Evolutionary conservation across 2,329 filamentous ascomycete species (phyloP).

Genomic region (Rutstroemia sp.): DNA sequence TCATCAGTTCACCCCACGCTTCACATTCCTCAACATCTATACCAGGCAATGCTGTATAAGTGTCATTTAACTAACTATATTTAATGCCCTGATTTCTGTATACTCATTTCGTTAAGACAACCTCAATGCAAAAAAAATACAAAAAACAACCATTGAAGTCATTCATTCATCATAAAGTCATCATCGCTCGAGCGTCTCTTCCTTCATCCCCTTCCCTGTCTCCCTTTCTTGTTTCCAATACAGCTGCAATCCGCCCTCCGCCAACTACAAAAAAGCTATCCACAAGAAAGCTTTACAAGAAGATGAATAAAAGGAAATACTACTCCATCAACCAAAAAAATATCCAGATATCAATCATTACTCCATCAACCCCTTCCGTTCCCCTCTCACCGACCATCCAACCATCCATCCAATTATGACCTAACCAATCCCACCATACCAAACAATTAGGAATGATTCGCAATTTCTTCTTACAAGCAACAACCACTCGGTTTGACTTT

Average conservation of each 20-base stretch:
- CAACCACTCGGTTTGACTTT: not conserved
- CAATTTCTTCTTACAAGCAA: not conserved
- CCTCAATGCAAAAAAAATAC: not conserved
- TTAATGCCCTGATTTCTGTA: not conserved
- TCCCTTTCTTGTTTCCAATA: not conserved
- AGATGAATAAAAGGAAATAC: not conserved
- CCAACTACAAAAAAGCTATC: not conserved
- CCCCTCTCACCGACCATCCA: not conserved
- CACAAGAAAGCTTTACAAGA: not conserved
- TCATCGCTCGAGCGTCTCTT: slow-evolving; percentile 2
- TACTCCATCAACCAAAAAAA: not conserved
- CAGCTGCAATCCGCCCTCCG: not conserved
- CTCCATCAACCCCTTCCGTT: not conserved
- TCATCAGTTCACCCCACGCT: too few relatives aligned
- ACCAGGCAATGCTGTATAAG: too few relatives aligned
- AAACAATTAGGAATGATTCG: not conserved
- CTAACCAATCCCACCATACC: not conserved
- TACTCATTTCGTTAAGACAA: not conserved
- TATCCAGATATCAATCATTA: not conserved
- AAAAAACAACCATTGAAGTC: slow-evolving; percentile 2
- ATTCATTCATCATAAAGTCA: slow-evolving; percentile 8
- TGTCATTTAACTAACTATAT: not conserved
- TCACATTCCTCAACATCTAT: too few relatives aligned
- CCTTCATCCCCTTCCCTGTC: not conserved
- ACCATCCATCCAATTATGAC: not conserved